Base-by-base conservation (phyloP, 2,329 filamentous ascomycete genomes). In the Aspergillus transmontanensis region DNA sequence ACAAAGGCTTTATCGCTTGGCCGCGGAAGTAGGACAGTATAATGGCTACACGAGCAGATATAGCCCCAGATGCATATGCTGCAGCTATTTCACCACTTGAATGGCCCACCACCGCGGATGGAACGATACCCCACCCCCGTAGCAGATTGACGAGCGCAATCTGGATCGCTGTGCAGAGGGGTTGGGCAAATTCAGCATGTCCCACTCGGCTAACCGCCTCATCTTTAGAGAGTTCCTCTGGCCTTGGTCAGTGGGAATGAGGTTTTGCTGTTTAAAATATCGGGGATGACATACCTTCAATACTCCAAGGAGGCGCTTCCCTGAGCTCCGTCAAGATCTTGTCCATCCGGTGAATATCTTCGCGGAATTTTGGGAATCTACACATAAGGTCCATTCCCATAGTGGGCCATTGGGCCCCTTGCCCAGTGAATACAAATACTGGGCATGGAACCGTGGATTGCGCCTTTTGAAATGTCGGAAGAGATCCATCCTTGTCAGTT, bases 61-160 rank as follows among this genome's bases (percentile, higher is more conserved):
- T 66, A 2, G 69, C 68, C 1, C 72, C 69, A 0, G 71, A 66
- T 3, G 75, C 72, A 64, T 76, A 79, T 0, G 76, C 76, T 2
- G 76, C 75, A 1, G 69, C 75, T 43, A 79, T 78, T 62, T 79
- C 77, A 1, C 77, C 77, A 14, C 66, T 70, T 0, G 75, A 77
- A 59, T 79, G 76, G 0, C 77, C 76, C 0, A 78, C 62, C 4
- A 76, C 73, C 1, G 66, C 58, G 0, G 57, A 16, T 11, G 75
- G 72, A 0, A 32, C 26, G 6, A 78, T 62, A 1, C 69, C 71
- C 69, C 68, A 73, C 1, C 51, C 14, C 0, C 23, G 26, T 1
- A 78, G 69, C 2, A 78, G 57, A 23, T 76, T 69, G 1, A 75
- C 67, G 0, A 80, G 58, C 10, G 68, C 73, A 14, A 79, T 64